phyloP scores from a whole-genome alignment of 2,329 filamentous ascomycete species.

The Epichloe sibirici region DNA sequence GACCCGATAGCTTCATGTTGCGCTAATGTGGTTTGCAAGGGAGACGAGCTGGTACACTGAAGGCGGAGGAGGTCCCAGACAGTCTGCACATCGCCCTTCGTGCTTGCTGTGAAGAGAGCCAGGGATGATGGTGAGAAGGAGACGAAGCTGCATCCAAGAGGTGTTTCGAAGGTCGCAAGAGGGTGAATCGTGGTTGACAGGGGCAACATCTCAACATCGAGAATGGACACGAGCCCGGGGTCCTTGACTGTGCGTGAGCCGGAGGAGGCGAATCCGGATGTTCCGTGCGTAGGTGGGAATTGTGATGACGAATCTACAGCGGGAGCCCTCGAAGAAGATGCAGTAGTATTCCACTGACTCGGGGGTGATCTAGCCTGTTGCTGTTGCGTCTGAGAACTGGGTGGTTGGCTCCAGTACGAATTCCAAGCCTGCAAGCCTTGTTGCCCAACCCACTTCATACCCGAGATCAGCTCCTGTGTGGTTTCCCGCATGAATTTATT shows the following conservation, averaged over 20 bases:
- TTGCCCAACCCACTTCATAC: constrained; percentile 64
- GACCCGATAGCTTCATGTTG: constrained; percentile 37
- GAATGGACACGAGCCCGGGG: constrained; percentile 60
- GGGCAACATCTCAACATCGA: constrained; percentile 54
- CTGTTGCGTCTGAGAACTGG: constrained; percentile 27
- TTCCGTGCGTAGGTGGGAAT: constrained; percentile 61
- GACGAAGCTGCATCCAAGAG: constrained; percentile 67
- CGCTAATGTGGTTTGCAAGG: constrained; percentile 36
- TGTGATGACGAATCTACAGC: constrained; percentile 34
- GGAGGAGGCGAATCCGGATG: constrained; percentile 40
- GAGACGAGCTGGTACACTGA: constrained; percentile 49
- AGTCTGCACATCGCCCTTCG: constrained; percentile 71
- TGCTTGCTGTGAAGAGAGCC: constrained; percentile 66
- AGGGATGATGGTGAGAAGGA: constrained; percentile 66
- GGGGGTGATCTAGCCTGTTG: constrained; percentile 33
- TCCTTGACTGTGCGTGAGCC: constrained; percentile 42
- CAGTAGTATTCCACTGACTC: constrained; percentile 31
- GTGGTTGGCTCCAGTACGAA: constrained; percentile 59
- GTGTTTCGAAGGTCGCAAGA: constrained; percentile 57
- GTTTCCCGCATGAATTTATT: constrained; percentile 70
- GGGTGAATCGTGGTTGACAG: constrained; percentile 44
- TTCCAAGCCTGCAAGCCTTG: constrained; percentile 69
- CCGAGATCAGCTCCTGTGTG: constrained; percentile 65
- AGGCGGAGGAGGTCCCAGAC: constrained; percentile 68
- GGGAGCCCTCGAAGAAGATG: constrained; percentile 24